Base-by-base conservation (phyloP, 257 asterid genomes). In the Scutellaria minor region DNA sequence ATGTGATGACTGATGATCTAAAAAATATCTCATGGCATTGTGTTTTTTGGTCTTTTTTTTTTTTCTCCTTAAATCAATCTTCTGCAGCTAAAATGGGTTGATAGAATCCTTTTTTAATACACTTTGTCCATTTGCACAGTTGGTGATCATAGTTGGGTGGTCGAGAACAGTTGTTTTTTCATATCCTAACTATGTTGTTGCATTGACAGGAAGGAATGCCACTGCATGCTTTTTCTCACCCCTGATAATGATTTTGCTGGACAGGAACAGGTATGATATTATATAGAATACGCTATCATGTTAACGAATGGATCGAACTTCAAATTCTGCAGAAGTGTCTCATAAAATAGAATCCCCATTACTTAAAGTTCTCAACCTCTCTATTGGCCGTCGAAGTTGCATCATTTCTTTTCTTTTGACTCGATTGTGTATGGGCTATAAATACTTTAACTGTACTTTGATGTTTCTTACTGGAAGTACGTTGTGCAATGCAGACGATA, bases 191-290 rank as follows among this genome's bases (percentile, higher is more conserved):
- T 75, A 44, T 64, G 10, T 59, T 64, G 41, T 63, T 72, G 44
- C 27, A 55, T 70, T 76, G 45, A 74, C 92, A 92, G 98, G 92
- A 92, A 92, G 84, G 98, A 92, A 71, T 92, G 98, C 77, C 98
- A 92, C 84, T 92, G 98, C 88, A 92, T 92, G 98, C 96, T 92
- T 71, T 92, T 92, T 50, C 93, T 90, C 22, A 92, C 95, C 54
- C 82, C 94, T 31, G 97, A 92, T 6, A 92, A 92, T 15, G 98
- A 90, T 81, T 92, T 92, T 83, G 98, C 98, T 41, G 98, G 98
- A 64, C 70, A 87, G 64, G 97, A 90, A 9, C 98, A 90, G 96
- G 98, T 92, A 84, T 41, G 52, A 50, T 27, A 12, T 31, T 57
- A 6, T 41, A 15, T 15, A 4, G n/a, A 54, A 80, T 93, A 89